phyloP scores from a whole-genome alignment of 768 basidiomycete genomes.

The Wakefieldia striispora region DNA sequence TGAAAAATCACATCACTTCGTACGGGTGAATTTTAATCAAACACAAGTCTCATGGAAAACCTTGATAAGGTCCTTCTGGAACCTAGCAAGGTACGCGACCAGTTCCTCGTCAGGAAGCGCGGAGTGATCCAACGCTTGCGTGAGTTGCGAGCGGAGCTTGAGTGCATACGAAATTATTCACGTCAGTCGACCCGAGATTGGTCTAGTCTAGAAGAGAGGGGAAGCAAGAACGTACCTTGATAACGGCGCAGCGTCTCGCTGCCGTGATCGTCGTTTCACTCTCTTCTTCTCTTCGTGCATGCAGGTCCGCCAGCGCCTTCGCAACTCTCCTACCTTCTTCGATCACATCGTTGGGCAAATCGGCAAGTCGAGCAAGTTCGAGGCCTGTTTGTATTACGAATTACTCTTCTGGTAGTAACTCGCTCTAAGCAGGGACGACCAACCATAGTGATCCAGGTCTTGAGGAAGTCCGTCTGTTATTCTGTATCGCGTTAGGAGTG shows the following conservation, averaged over 20 bases:
- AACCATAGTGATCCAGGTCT: conserved; percentile 72
- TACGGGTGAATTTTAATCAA: conserved; percentile 8
- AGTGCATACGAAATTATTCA: neutral
- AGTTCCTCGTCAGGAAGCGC: conserved; percentile 72
- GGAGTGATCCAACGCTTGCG: conserved; percentile 70
- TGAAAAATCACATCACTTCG: conserved; percentile 1
- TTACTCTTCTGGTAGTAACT: neutral
- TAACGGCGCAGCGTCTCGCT: conserved; percentile 61
- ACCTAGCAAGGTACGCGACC: conserved; percentile 56
- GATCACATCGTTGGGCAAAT: conserved; percentile 74
- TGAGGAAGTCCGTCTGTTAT: conserved; percentile 72
- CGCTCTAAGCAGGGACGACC: conserved; percentile 4
- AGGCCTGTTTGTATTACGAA: conserved; percentile 53
- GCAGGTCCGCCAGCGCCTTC: conserved; percentile 52
- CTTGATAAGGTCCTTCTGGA: conserved; percentile 69
- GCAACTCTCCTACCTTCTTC: conserved; percentile 61
- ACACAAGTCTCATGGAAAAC: conserved; percentile 33
- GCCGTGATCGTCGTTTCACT: conserved; percentile 61
- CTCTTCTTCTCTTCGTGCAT: conserved; percentile 54
- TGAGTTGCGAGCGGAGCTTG: conserved; percentile 75
- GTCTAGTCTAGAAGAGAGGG: no score
- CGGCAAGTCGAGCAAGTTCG: conserved; percentile 84
- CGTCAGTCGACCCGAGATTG: no score
- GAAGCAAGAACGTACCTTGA: conserved; percentile 49
- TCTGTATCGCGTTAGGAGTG: conserved; percentile 35